Percentiles rank a stretch among this genome's conserved stretches.
Evolutionary conservation across 352 stramenopile genomes (phyloP).

Genomic region (Globisporangium acanthophoron): DNA sequence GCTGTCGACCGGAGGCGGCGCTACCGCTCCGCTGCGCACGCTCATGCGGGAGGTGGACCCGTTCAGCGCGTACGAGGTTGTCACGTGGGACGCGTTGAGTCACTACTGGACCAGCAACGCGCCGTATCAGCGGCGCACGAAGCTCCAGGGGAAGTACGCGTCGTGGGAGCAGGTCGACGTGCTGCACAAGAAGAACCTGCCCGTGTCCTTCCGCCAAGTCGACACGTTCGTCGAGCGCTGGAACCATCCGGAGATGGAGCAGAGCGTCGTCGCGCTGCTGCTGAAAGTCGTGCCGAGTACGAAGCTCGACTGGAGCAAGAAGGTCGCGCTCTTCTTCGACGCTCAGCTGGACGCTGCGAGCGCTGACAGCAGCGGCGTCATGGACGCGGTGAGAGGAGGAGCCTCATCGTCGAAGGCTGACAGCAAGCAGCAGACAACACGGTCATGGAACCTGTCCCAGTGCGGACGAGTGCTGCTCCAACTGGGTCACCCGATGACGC

Average conservation of each 20-base stretch:
- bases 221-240: slow-evolving; percentile 39
- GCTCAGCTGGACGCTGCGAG: slow-evolving; percentile 20
- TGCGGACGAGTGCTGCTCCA: slow-evolving; percentile 28
- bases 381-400: too few relatives aligned
- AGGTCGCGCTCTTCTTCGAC: slow-evolving; percentile 47
- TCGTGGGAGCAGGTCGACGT: slow-evolving; percentile 44
- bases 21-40: slow-evolving; percentile 8
- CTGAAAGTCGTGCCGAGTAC: slow-evolving; percentile 41
- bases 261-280: slow-evolving; percentile 31
- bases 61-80: slow-evolving; percentile 17
- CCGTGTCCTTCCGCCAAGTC: slow-evolving; percentile 29
- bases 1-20: slow-evolving; percentile 17
- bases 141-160: slow-evolving; percentile 15
- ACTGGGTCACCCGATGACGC: slow-evolving; percentile 28
- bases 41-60: slow-evolving; percentile 44
- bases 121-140: slow-evolving; percentile 48
- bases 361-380: neutral
- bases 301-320: slow-evolving; percentile 48
- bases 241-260: slow-evolving; percentile 45
- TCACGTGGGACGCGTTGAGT: slow-evolving; percentile 49
- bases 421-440: neutral
- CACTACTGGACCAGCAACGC: slow-evolving; percentile 41
- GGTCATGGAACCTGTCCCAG: slow-evolving; percentile 15
- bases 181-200: slow-evolving; percentile 16
- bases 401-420: too few relatives aligned